phyloP scores from a whole-genome alignment of 805 yeast species.

The Starmerella stigmatis region DNA sequence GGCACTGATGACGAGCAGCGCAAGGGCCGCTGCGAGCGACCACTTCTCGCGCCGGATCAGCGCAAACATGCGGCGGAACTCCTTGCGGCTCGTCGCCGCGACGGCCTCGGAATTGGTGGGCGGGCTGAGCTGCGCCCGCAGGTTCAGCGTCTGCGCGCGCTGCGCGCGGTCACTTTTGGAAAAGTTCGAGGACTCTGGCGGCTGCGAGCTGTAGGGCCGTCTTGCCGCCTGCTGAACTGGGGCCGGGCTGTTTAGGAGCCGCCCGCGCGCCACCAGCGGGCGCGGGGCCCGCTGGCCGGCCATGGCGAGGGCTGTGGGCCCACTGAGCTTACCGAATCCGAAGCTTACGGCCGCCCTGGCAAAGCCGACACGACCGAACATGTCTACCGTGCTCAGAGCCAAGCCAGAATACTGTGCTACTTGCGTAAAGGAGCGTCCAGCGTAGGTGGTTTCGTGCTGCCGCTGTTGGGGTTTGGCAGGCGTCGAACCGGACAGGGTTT shows the following conservation, averaged over 20 bases:
- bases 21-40: constrained; percentile 50
- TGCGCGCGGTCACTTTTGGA: constrained; percentile 26
- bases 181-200: constrained; percentile 15
- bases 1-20: constrained; percentile 57
- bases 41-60: constrained; percentile 50
- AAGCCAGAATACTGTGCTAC: too few relatives aligned
- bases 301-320: too few relatives aligned
- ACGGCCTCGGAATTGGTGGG: constrained; percentile 10
- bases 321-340: too few relatives aligned
- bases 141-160: constrained; percentile 27
- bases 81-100: constrained; percentile 26
- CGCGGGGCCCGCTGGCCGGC: too few relatives aligned
- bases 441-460: too few relatives aligned
- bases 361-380: constrained; percentile 5
- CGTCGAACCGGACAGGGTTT: too few relatives aligned
- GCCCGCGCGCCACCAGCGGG: too few relatives aligned
- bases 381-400: not conserved
- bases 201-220: not conserved
- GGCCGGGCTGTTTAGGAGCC: too few relatives aligned
- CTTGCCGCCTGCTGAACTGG: too few relatives aligned
- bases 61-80: constrained; percentile 40
- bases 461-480: too few relatives aligned
- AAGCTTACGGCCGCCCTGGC: constrained; percentile 2
- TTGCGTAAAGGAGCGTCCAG: too few relatives aligned
- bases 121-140: constrained; percentile 27